Percentiles rank a stretch among this genome's conserved stretches.
Conservation (phyloP, 805 yeast genomes). For the Ogataea saltuana region DNA sequence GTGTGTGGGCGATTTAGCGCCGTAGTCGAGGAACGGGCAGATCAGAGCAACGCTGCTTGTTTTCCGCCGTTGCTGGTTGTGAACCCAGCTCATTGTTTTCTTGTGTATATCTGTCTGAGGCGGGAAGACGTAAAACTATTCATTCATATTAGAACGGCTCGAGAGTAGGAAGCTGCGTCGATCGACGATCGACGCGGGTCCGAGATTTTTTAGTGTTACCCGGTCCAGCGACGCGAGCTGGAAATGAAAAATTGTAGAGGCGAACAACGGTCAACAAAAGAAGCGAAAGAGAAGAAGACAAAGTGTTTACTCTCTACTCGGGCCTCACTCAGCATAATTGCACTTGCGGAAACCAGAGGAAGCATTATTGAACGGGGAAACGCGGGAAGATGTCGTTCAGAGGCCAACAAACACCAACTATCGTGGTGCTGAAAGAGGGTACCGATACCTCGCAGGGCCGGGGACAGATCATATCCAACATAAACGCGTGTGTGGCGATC, state of each 20-base stretch:
- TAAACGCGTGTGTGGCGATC: slow-evolving; percentile 95
- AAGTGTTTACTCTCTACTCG: too few relatives aligned
- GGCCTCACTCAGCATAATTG: too few relatives aligned
- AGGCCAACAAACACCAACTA: slow-evolving; percentile 91
- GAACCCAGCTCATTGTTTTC: slow-evolving; percentile 1
- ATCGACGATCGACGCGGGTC: slow-evolving; percentile 24
- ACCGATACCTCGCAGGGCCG: slow-evolving; percentile 96
- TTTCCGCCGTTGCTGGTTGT: background rate
- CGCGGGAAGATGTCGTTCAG: slow-evolving; percentile 85
- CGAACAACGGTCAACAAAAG: slow-evolving; percentile 2
- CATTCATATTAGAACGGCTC: too few relatives aligned
- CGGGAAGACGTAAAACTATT: too few relatives aligned
- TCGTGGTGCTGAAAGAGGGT: slow-evolving; percentile 96
- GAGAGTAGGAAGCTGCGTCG: too few relatives aligned
- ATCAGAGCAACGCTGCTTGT: too few relatives aligned
- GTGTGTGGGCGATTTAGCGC: slow-evolving; percentile 59
- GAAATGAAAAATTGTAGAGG: slow-evolving; percentile 5
- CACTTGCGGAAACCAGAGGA: too few relatives aligned
- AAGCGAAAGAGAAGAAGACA: too few relatives aligned
- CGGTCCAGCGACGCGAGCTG: slow-evolving; percentile 4
- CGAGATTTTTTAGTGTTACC: background rate
- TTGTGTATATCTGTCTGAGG: slow-evolving; percentile 30
- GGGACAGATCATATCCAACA: slow-evolving; percentile 93
- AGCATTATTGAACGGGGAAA: background rate
- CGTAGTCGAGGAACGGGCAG: background rate